Percentiles rank a stretch among this genome's conserved stretches.
Conservation (phyloP, 768 basidiomycete species). For the Xanthoconium stramineum region DNA sequence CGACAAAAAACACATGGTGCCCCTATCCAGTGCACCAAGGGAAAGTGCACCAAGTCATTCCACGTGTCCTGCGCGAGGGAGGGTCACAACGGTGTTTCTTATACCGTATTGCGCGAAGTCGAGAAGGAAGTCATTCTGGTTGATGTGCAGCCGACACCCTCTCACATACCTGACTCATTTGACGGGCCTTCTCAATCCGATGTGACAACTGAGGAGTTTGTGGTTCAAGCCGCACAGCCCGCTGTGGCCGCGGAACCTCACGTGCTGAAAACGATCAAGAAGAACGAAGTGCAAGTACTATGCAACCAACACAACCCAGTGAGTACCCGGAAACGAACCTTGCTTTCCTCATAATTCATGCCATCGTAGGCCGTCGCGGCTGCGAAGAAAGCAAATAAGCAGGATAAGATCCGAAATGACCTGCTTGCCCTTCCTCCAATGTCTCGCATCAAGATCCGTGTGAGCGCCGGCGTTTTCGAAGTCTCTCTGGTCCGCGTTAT, state of each 20-base stretch:
- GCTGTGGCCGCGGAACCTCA: slow-evolving; percentile 14
- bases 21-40: slow-evolving; percentile 90
- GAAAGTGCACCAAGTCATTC: slow-evolving; percentile 90
- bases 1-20: slow-evolving; percentile 69
- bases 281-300: slow-evolving; percentile 69
- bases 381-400: slow-evolving; percentile 69
- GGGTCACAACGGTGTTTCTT: slow-evolving; percentile 50
- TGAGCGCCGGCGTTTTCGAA: slow-evolving; percentile 82
- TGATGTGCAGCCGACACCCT: slow-evolving; percentile 33
- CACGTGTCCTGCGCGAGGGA: slow-evolving; percentile 87
- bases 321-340: slow-evolving; percentile 29
- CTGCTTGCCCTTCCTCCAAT: slow-evolving; percentile 67
- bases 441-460: slow-evolving; percentile 79
- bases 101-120: slow-evolving; percentile 60
- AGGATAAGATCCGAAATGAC: slow-evolving; percentile 68
- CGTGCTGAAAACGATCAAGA: slow-evolving; percentile 68
- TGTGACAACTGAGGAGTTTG: neutral
- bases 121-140: slow-evolving; percentile 79
- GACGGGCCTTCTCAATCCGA: slow-evolving; percentile 3
- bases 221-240: neutral
- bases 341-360: neutral
- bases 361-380: slow-evolving; percentile 62
- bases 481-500: slow-evolving; percentile 73
- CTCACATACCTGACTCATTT: neutral
- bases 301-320: slow-evolving; percentile 93